Evolutionary conservation across 2,329 filamentous ascomycete species (phyloP).

Genomic region (Neonectria coccinea): DNA sequence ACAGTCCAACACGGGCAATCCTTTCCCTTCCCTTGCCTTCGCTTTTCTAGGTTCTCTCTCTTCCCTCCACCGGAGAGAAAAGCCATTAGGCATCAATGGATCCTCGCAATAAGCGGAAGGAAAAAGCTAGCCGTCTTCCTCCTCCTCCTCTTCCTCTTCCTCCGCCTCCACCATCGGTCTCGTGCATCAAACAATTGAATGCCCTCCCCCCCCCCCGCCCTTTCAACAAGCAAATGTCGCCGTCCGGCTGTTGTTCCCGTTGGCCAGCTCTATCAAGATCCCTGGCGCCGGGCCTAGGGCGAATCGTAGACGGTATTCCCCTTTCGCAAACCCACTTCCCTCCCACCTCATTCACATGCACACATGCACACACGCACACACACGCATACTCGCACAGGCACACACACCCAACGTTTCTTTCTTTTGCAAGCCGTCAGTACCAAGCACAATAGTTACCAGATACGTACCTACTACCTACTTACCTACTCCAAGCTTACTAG

Average conservation of each 20-base stretch:
- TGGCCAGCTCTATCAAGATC: conserved; percentile 53
- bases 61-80: conserved; percentile 15
- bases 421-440: conserved; percentile 22
- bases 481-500: neutral
- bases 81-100: conserved; percentile 53
- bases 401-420: conserved; percentile 9
- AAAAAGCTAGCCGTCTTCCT: neutral
- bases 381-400: neutral
- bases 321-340: conserved; percentile 7
- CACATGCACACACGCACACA: too few relatives aligned
- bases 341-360: neutral
- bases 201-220: neutral
- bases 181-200: conserved; percentile 1
- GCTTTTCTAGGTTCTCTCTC: neutral
- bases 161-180: neutral
- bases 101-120: neutral
- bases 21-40: neutral
- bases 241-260: conserved; percentile 58
- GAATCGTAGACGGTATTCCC: conserved; percentile 11
- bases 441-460: neutral
- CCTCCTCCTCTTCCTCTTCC: neutral
- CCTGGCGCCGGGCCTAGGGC: conserved; percentile 37
- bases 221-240: conserved; percentile 12
- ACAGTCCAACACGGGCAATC: conserved; percentile 21
- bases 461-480: too few relatives aligned